A percentile compares a stretch with the other conserved stretches of the same genome.
Evolutionary conservation across 441 rosid genomes (phyloP).

Genomic region (Dalechampia spathulata): DNA sequence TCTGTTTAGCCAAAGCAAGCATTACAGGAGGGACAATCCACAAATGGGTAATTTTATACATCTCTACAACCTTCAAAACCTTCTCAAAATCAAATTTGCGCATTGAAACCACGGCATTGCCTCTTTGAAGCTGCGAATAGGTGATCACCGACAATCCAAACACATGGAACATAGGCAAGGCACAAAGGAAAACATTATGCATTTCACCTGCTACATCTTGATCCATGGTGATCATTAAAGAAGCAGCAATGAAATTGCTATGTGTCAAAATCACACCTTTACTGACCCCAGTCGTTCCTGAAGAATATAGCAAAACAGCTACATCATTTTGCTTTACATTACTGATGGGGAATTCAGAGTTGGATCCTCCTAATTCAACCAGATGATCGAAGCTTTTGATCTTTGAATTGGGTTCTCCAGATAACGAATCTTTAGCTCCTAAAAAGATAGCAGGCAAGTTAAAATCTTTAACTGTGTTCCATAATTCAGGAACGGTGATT

Average conservation of each 20-base stretch:
- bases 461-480: conserved; percentile 46
- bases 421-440: conserved; percentile 23
- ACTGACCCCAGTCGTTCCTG: conserved; percentile 81
- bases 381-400: conserved; percentile 37
- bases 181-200: conserved; percentile 45
- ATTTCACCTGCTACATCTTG: conserved; percentile 50
- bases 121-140: conserved; percentile 55
- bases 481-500: conserved; percentile 49
- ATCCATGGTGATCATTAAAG: conserved; percentile 51
- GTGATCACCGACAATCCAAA: conserved; percentile 50
- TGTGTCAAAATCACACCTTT: conserved; percentile 87
- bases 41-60: conserved; percentile 53
- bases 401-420: conserved; percentile 18
- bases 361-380: conserved; percentile 34
- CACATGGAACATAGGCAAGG: conserved; percentile 84
- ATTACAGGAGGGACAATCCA: conserved; percentile 83
- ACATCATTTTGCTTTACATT: conserved; percentile 48
- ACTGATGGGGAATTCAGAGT: conserved; percentile 37
- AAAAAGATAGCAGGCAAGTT: conserved; percentile 50
- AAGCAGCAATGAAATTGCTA: conserved; percentile 64
- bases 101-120: conserved; percentile 54
- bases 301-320: conserved; percentile 69
- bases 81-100: conserved; percentile 52
- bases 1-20: conserved; percentile 66
- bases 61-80: conserved; percentile 44